Conservation (phyloP, 495 filamentous ascomycete species). For the Cryomyces minteri region DNA sequence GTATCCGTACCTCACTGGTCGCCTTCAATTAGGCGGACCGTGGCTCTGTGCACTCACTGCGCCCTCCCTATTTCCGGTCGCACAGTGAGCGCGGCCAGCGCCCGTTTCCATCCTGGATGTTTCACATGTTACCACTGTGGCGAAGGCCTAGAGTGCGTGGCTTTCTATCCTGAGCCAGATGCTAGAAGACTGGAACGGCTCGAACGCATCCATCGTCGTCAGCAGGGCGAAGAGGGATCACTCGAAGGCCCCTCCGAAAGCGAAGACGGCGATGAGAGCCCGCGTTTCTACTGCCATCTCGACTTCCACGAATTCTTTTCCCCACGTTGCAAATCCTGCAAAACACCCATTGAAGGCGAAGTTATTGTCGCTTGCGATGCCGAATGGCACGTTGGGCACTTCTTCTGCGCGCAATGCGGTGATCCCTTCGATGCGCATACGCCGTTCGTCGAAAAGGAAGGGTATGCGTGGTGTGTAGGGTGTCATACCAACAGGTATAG, state of each 20-base stretch:
- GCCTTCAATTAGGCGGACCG: constrained; percentile 20
- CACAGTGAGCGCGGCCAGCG: constrained; percentile 61
- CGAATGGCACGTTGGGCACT: constrained; percentile 95
- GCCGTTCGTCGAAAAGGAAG: constrained; percentile 93
- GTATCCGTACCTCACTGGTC: constrained; percentile 26
- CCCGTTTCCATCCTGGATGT: constrained; percentile 83
- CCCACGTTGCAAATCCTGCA: constrained; percentile 88
- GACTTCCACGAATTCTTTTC: constrained; percentile 94
- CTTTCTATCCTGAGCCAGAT: constrained; percentile 85
- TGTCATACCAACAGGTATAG: constrained; percentile 86
- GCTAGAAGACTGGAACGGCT: constrained; percentile 48
- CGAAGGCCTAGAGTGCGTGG: constrained; percentile 78
- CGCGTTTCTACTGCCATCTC: constrained; percentile 91
- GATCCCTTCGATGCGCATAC: constrained; percentile 72
- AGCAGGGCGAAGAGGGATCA: constrained; percentile 37
- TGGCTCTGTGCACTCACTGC: constrained; percentile 67
- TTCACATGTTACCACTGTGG: constrained; percentile 82
- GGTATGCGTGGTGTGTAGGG: constrained; percentile 92
- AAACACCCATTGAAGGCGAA: constrained; percentile 95
- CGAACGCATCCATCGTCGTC: constrained; percentile 39
- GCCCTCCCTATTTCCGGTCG: constrained; percentile 70
- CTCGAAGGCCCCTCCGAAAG: constrained; percentile 35
- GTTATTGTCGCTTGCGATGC: constrained; percentile 82
- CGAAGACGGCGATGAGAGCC: constrained; percentile 44
- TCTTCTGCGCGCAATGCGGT: constrained; percentile 98